These are phyloP conservation scores for Xylogone sp. DNA, from an alignment of 2,329 filamentous ascomycete genomes.

Conservation along the genomic window DNA sequence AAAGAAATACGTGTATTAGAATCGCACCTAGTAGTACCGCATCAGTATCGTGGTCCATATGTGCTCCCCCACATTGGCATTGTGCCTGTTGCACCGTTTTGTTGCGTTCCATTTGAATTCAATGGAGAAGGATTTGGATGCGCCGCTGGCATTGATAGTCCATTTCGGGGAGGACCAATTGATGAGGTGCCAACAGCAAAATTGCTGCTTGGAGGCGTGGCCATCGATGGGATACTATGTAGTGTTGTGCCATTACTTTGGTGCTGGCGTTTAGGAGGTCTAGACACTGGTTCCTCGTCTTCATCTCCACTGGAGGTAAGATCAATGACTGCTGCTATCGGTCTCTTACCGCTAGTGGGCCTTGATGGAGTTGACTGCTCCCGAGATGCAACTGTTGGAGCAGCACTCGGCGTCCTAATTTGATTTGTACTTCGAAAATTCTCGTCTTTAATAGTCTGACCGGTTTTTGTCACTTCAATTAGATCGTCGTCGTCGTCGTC, in stretches of 20 bases:
- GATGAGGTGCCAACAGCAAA: not conserved
- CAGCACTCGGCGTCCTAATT: conserved; percentile 12
- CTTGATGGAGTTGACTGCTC: conserved; percentile 36
- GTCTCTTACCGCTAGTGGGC: conserved; percentile 33
- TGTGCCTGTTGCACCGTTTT: not conserved
- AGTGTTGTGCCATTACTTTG: not conserved
- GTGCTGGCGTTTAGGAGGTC: conserved; percentile 28
- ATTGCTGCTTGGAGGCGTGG: not conserved
- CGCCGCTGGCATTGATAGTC: not conserved
- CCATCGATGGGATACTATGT: not conserved
- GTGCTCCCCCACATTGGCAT: not conserved
- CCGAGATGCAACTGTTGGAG: conserved; percentile 16
- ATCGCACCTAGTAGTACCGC: not conserved
- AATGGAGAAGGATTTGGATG: not conserved
- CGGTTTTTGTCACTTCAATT: conserved; percentile 39
- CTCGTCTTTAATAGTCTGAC: conserved; percentile 25
- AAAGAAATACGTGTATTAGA: not conserved
- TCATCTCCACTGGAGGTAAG: conserved; percentile 50
- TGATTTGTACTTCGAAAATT: not conserved
- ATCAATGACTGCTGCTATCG: conserved; percentile 47
- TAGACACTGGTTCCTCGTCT: conserved; percentile 37
- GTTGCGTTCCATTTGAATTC: not conserved
- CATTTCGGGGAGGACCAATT: not conserved
- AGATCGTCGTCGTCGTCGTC: conserved; percentile 44
- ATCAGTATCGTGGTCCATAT: not conserved